A percentile compares a stretch with the other conserved stretches of the same genome.
Evolutionary conservation across 805 yeast genomes (phyloP).

Genomic region (Lachancea mirantina): DNA sequence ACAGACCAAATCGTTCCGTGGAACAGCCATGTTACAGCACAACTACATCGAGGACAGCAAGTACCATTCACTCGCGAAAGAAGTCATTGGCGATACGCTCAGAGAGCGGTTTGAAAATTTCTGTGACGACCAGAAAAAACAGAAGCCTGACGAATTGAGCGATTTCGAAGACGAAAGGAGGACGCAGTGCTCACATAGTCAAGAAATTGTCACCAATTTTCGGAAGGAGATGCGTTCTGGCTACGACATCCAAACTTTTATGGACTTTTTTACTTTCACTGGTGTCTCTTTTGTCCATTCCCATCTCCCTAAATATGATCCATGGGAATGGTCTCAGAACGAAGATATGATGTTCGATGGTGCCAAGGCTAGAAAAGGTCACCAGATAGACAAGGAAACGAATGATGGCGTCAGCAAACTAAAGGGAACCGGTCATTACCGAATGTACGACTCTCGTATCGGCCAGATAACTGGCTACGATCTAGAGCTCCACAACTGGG

Average conservation of each 20-base stretch:
- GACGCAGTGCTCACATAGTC: slow-evolving; percentile 15
- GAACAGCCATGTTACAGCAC: slow-evolving; percentile 72
- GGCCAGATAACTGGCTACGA: slow-evolving; percentile 18
- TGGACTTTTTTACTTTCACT: slow-evolving; percentile 8
- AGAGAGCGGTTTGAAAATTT: slow-evolving; percentile 4
- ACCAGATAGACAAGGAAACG: slow-evolving; percentile 3
- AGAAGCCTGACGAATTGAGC: slow-evolving; percentile 6
- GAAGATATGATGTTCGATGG: slow-evolving; percentile 21
- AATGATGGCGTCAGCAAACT: neutral
- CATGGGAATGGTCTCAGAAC: slow-evolving; percentile 19
- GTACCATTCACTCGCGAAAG: slow-evolving; percentile 14
- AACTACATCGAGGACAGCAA: slow-evolving; percentile 57
- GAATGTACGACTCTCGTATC: slow-evolving; percentile 15
- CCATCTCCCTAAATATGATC: slow-evolving; percentile 36
- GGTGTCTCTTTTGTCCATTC: slow-evolving; percentile 34
- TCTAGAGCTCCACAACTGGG: slow-evolving; percentile 23
- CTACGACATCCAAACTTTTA: slow-evolving; percentile 4
- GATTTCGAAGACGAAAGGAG: slow-evolving; percentile 14
- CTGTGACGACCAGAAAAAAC: slow-evolving; percentile 4
- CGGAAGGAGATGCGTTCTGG: slow-evolving; percentile 3
- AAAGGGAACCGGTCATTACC: slow-evolving; percentile 13
- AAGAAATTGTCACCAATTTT: slow-evolving; percentile 5
- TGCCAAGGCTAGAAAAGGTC: slow-evolving; percentile 10
- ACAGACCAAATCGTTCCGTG: slow-evolving; percentile 35
- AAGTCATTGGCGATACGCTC: slow-evolving; percentile 11